These are phyloP conservation scores for Asterophora lycoperdoides DNA, from an alignment of 768 basidiomycete species.

Conservation along the genomic window DNA sequence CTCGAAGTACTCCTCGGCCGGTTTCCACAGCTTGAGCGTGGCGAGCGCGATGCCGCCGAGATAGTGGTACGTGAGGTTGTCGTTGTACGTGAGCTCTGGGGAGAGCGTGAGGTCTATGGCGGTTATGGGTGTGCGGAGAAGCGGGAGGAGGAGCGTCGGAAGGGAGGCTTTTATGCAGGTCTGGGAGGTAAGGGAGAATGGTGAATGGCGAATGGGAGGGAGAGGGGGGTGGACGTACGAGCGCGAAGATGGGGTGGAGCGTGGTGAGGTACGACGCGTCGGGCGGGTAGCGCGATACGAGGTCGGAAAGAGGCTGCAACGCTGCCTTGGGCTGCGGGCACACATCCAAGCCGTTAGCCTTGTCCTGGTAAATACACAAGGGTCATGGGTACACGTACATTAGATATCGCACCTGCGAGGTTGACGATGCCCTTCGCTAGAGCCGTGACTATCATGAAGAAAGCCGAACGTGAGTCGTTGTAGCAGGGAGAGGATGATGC, in stretches of 20 bases:
- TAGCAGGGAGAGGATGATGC: neutral
- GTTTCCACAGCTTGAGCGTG: conserved; percentile 59
- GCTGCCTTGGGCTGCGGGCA: conserved; percentile 36
- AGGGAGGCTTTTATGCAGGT: conserved; percentile 56
- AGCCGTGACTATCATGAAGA: conserved; percentile 45
- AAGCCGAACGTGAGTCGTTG: neutral
- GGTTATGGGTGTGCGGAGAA: conserved; percentile 62
- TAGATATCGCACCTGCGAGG: conserved; percentile 40
- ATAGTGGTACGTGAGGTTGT: conserved; percentile 85
- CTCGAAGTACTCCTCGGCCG: conserved; percentile 78
- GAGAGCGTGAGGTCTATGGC: conserved; percentile 48
- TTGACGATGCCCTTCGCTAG: conserved; percentile 62
- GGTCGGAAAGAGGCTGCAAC: conserved; percentile 52
- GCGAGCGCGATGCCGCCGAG: conserved; percentile 67
- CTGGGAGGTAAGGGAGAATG: conserved; percentile 30
- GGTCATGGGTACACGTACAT: conserved; percentile 19
- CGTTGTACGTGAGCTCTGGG: conserved; percentile 71
- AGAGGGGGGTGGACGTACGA: conserved; percentile 34
- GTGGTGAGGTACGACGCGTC: conserved; percentile 58
- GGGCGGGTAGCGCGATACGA: conserved; percentile 61
- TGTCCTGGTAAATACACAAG: too few relatives aligned
- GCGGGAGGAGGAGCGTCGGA: conserved; percentile 45
- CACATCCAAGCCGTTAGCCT: neutral
- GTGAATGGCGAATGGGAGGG: neutral
- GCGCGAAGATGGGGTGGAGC: conserved; percentile 65